Evolutionary conservation across 225 moss, liverwort and hornwort species (phyloP).

Genomic region (Takakia lepidozioides): DNA sequence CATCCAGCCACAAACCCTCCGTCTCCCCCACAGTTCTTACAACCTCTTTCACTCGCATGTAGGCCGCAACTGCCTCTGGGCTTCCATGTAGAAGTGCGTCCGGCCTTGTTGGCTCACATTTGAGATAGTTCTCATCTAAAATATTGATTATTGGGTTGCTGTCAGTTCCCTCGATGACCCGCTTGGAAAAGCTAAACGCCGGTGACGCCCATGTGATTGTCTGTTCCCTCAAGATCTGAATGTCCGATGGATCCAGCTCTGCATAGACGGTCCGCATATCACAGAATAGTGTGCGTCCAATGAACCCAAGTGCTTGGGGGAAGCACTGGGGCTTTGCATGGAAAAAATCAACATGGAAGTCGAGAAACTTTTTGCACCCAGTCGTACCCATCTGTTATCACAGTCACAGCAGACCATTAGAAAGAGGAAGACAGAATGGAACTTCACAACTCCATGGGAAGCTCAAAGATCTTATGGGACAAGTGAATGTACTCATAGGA

Average conservation of each 20-base stretch:
- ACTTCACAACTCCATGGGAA: no score
- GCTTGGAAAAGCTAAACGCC: neutral
- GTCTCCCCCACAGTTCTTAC: neutral
- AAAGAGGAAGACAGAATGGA: no score
- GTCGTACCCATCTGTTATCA: constrained; percentile 4
- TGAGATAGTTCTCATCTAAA: neutral
- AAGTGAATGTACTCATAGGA: no score
- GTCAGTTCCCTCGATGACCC: constrained; percentile 11
- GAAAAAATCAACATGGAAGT: constrained; percentile 14
- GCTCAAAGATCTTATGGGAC: no score
- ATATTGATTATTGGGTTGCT: constrained; percentile 7
- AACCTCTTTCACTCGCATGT: constrained; percentile 10
- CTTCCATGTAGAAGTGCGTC: constrained; percentile 3
- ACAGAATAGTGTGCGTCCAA: constrained; percentile 11
- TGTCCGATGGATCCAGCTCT: constrained; percentile 5
- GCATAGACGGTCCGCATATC: constrained; percentile 7
- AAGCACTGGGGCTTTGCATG: neutral
- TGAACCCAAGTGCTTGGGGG: constrained; percentile 1
- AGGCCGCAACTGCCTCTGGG: constrained; percentile 4
- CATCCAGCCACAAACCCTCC: constrained; percentile 5
- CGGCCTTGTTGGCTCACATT: neutral
- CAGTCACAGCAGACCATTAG: no score
- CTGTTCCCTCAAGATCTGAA: constrained; percentile 7
- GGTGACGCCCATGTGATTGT: constrained; percentile 4
- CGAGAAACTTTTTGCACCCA: constrained; percentile 6